A percentile compares a stretch with the other conserved stretches of the same genome.
phyloP scores from a whole-genome alignment of 306 rosid species.

The Citrullus amarus region DNA sequence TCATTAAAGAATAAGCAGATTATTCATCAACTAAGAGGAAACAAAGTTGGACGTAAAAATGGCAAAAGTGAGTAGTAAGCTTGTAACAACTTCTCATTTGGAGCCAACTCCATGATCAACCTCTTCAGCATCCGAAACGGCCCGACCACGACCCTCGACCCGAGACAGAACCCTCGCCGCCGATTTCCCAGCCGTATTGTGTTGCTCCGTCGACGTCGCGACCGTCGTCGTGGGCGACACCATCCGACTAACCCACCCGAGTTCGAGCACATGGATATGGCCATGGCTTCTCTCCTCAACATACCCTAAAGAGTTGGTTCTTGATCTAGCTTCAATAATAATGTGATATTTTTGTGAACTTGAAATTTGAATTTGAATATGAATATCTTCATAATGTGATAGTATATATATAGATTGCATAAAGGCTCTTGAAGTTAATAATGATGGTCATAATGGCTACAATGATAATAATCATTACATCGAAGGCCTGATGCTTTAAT shows the following conservation, averaged over 20 bases:
- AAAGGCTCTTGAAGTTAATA: constrained; percentile 28
- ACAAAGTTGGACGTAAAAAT: constrained; percentile 60
- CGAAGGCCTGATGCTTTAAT: constrained; percentile 40
- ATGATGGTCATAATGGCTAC: constrained; percentile 55
- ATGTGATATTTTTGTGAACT: background rate
- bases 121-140: constrained; percentile 68
- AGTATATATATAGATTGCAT: constrained; percentile 21
- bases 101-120: constrained; percentile 52
- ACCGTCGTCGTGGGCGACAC: constrained; percentile 45
- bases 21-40: constrained; percentile 59
- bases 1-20: background rate
- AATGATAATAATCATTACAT: constrained; percentile 54
- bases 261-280: constrained; percentile 45
- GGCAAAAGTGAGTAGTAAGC: constrained; percentile 68
- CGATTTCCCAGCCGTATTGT: constrained; percentile 57
- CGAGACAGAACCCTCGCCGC: constrained; percentile 59
- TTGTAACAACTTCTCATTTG: constrained; percentile 47
- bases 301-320: constrained; percentile 5
- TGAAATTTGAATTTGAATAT: background rate
- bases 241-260: constrained; percentile 37
- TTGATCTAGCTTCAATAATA: background rate
- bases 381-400: background rate
- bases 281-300: constrained; percentile 43
- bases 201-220: constrained; percentile 45
- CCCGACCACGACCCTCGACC: constrained; percentile 39